Base-by-base conservation (phyloP, 345 rosid species). In the Eucalyptus virginea region DNA sequence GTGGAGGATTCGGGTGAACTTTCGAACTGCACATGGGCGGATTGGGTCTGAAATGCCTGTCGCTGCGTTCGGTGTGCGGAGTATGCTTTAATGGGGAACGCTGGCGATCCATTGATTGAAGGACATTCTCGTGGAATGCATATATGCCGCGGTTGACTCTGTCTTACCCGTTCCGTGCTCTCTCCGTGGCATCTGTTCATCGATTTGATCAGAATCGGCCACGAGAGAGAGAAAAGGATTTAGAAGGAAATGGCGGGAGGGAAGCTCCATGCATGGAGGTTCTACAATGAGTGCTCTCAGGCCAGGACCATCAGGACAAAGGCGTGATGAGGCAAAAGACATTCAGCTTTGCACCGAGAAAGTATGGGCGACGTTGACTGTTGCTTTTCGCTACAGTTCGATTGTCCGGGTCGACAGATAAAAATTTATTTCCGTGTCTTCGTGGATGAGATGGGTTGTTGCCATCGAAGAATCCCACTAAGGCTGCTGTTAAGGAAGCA, bases 201-300 rank as follows among this genome's bases (percentile, higher is more conserved):
- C 58, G 86, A 23, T 21, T 10, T 47, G 6, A 28, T 90, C 88
- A 97, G 99, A 96, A 88, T 98, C 49, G 87, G 98, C 99, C 65
- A 30, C 90, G 87, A 93, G 97, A 94, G 97, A 94, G 89, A 93
- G 93, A 91, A 98, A 97, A 90, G 91, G 97, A 85, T 86, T 92
- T 87, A 96, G 94, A 87, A 90, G 89, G 40, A 95, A 90, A 90
- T 69, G 87, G 90, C 93, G 92, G 90, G 89, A 91, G 72, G 94
- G 88, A 60, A 88, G 89, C 58, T 86, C 90, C 12, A 69, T 89
- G 83, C 83, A 89, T 49, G 93, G 81, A 87, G 91, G 91, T 34
- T 80, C 91, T 48, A 60, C 90, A 80, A 86, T 24, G 37, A 30
- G 54, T 23, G 37, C 88, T 86, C 92, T 92, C 86, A 89, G 88